A percentile compares a stretch with the other conserved stretches of the same genome.
phyloP scores from a whole-genome alignment of 225 moss, liverwort and hornwort genomes.

The Anthoceros angustus region DNA sequence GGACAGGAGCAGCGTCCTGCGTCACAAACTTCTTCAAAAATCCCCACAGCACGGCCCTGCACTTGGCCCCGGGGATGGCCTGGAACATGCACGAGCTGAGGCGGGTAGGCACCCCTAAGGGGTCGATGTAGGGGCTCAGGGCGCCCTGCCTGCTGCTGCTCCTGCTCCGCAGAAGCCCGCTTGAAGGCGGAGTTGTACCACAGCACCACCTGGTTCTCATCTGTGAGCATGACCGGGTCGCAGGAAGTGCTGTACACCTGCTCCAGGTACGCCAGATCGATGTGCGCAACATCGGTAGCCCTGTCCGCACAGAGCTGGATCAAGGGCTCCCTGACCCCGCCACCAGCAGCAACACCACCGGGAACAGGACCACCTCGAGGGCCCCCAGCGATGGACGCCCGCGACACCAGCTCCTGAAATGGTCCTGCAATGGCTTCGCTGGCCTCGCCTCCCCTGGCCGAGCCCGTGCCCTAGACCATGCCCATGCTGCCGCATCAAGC shows the following conservation, averaged over 20 bases:
- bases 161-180: slow-evolving; percentile 36
- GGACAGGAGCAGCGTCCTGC: slow-evolving; percentile 15
- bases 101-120: slow-evolving; percentile 48
- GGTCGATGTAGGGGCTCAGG: slow-evolving; percentile 56
- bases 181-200: slow-evolving; percentile 57
- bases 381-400: background rate
- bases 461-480: slow-evolving; percentile 7
- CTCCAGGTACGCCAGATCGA: slow-evolving; percentile 37
- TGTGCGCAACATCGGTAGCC: slow-evolving; percentile 10
- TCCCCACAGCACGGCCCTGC: slow-evolving; percentile 38
- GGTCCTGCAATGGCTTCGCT: background rate
- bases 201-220: slow-evolving; percentile 21
- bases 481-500: slow-evolving; percentile 8
- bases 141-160: slow-evolving; percentile 33
- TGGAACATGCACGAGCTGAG: slow-evolving; percentile 31
- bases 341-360: background rate
- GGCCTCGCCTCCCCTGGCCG: background rate
- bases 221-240: slow-evolving; percentile 54
- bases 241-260: slow-evolving; percentile 39
- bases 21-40: slow-evolving; percentile 57
- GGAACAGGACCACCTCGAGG: background rate
- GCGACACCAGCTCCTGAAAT: background rate
- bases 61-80: slow-evolving; percentile 24
- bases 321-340: background rate
- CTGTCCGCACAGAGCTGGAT: background rate